Evolutionary conservation across 2,329 filamentous ascomycete species (phyloP), one percentile per base, ranked within the genome.

Genomic region (Dichotomopilus funicola): DNA sequence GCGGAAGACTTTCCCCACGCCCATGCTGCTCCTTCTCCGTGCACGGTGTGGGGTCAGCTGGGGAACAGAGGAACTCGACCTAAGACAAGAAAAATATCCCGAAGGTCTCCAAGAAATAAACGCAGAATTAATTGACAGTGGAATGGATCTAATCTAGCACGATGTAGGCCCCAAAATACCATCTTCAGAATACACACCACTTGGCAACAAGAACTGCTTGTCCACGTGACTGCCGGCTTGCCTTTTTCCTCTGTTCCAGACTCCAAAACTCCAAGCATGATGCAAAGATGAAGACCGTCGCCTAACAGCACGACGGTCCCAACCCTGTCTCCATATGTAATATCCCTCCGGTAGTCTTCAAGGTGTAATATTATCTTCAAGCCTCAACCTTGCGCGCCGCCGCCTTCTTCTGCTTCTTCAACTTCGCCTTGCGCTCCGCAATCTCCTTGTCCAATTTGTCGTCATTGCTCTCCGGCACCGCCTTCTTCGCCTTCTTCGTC

Each of bases 351-450:
- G 19, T 27, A 27, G 19, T 27, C 19, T 27, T 27, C 40, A 50
- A 41, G 5, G 19, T 13, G 11, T 3, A n/a, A 5, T 13, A 10
- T 7, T 35, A n/a, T n/a, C 43, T 12, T 59, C 36, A 64, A 31
- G 59, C 49, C n/a, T 64, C 63, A 38, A 53, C 63, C 50, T 59
- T 62, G 59, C 61, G 65, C 70, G 77, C 79, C 12, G 79, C 80
- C 45, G 73, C 73, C 56, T 75, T 75, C 77, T 83, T 83, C 65
- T 81, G 78, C 72, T 82, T 82, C 70, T 74, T 79, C 62, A 83
- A 65, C 64, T 75, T 77, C 10, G 76, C 68, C 72, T 83, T 83
- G 61, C 79, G 75, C 62, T 80, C 77, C n/a, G 78, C 72, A 61
- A 83, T 82, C 71, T 82, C 78, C 73, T 78, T 75, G 65, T 82